A percentile compares a stretch with the other conserved stretches of the same genome.
Conservation (phyloP, 176 grass and related monocot species). For the Cenchrus purpureus region DNA sequence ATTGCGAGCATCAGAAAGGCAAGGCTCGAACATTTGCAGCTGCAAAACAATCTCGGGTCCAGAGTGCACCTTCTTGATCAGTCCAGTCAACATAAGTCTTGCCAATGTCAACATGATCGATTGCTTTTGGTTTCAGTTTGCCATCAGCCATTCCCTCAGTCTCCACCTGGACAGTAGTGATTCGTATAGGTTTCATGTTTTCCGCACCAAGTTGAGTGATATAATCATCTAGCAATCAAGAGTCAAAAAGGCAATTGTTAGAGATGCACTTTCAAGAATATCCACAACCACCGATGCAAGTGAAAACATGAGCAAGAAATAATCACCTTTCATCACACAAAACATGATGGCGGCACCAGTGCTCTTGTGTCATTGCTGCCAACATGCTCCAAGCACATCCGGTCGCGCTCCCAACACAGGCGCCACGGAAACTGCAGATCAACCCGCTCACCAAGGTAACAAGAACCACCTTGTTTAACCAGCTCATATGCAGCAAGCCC, state of each 20-base stretch:
- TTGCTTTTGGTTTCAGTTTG: neutral
- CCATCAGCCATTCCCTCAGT: neutral
- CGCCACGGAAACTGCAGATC: neutral
- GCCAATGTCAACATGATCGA: neutral
- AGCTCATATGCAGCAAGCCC: neutral
- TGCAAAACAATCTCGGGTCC: neutral
- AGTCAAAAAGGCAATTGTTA: neutral
- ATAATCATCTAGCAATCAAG: neutral
- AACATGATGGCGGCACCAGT: neutral
- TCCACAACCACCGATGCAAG: neutral
- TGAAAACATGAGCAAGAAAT: neutral
- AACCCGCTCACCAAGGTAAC: neutral
- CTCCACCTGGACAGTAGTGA: slow-evolving; percentile 5
- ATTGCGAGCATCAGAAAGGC: neutral
- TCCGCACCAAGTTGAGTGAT: neutral
- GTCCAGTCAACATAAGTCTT: neutral
- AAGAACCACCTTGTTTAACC: neutral
- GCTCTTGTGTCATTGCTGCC: neutral
- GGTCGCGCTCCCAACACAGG: neutral
- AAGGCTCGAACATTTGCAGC: neutral
- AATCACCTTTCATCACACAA: neutral
- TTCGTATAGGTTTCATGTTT: neutral
- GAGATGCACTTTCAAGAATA: neutral
- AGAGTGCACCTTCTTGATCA: neutral
- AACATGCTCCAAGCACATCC: neutral